A percentile compares a stretch with the other conserved stretches of the same genome.
phyloP scores from a whole-genome alignment of 495 filamentous ascomycete species.

The Hypoxylon lienhwacheense region DNA sequence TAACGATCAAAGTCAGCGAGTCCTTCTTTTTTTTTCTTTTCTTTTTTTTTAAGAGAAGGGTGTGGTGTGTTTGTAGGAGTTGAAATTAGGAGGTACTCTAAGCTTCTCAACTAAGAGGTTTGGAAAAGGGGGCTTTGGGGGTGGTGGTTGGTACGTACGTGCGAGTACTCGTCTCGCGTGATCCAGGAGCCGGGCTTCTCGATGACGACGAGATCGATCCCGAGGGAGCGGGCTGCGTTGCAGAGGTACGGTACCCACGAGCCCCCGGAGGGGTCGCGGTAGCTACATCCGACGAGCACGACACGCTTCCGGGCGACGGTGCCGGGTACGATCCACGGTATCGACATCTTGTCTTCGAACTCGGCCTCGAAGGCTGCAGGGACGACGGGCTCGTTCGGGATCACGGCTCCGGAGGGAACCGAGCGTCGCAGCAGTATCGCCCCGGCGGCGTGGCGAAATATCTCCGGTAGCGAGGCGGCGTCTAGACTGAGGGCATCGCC shows the following conservation, averaged over 20 bases:
- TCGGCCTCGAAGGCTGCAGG: slow-evolving; percentile 21
- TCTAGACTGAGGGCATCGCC: slow-evolving; percentile 12
- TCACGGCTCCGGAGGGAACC: not conserved
- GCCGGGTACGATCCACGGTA: slow-evolving; percentile 34
- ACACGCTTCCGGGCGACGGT: slow-evolving; percentile 38
- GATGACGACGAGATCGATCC: slow-evolving; percentile 51
- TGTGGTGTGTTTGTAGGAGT: too few species aligned
- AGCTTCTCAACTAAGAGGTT: not conserved
- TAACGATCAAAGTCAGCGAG: not conserved
- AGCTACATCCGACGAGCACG: slow-evolving; percentile 44
- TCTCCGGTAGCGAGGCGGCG: slow-evolving; percentile 8
- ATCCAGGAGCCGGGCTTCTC: slow-evolving; percentile 55
- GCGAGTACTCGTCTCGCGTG: slow-evolving; percentile 37
- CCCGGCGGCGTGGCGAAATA: slow-evolving; percentile 31
- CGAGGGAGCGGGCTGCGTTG: slow-evolving; percentile 45
- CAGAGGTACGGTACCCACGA: slow-evolving; percentile 40
- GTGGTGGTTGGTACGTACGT: not conserved
- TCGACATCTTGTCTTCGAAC: slow-evolving; percentile 32
- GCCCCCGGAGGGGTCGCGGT: slow-evolving; percentile 41
- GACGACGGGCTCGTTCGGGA: not conserved
- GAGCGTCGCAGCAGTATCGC: slow-evolving; percentile 19
- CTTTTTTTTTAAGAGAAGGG: too few species aligned
- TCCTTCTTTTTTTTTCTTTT: too few species aligned
- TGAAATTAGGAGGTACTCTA: not conserved
- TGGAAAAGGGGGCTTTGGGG: not conserved